Percentiles rank a stretch among this genome's conserved stretches.
phyloP scores from a whole-genome alignment of 306 rosid species.

The Prinsepia uniflora region DNA sequence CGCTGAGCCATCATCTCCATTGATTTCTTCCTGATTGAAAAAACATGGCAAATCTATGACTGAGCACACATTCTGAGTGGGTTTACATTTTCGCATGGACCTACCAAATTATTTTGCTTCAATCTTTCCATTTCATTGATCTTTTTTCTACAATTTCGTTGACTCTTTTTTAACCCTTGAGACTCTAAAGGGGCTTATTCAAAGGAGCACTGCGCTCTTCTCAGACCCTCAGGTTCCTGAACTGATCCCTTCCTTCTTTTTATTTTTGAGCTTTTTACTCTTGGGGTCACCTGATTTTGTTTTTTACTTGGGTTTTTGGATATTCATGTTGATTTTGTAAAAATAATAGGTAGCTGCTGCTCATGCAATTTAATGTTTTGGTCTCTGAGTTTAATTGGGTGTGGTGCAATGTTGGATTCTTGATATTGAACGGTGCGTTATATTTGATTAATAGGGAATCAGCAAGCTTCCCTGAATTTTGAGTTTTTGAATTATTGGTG shows the following conservation, averaged over 20 bases:
- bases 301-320: slow-evolving; percentile 10
- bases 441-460: background rate
- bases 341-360: background rate
- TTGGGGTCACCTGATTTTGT: background rate
- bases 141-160: background rate
- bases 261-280: background rate
- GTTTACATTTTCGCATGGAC: background rate
- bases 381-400: background rate
- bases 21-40: background rate
- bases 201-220: background rate
- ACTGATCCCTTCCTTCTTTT: background rate
- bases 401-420: background rate
- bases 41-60: background rate
- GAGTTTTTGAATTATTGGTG: background rate
- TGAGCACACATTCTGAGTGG: background rate
- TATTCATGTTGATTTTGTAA: background rate
- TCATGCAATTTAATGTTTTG: background rate
- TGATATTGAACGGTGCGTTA: background rate
- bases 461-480: background rate
- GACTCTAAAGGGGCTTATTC: background rate
- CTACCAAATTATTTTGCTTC: slow-evolving; percentile 1
- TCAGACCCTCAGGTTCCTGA: slow-evolving; percentile 21
- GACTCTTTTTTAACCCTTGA: background rate
- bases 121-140: background rate
- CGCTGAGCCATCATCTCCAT: background rate